Evolutionary conservation across 2,329 filamentous ascomycete genomes (phyloP).

Genomic region (Xylariaceae sp.): DNA sequence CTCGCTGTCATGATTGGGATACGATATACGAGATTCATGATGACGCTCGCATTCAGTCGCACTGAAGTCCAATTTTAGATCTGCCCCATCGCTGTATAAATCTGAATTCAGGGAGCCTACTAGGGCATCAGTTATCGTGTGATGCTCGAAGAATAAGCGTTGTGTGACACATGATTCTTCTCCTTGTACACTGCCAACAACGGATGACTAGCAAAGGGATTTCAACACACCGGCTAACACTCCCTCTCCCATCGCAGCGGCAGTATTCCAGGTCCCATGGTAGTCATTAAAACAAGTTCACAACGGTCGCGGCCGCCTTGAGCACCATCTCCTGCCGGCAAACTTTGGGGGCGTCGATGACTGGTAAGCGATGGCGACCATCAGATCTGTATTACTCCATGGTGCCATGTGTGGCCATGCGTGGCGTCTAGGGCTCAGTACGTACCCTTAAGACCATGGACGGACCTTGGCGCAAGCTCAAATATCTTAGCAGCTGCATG

Average conservation of each 20-base stretch:
- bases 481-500: constrained; percentile 32
- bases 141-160: constrained; percentile 23
- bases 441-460: constrained; percentile 25
- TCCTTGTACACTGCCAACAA: constrained; percentile 11
- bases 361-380: constrained; percentile 9
- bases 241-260: not conserved
- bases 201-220: constrained; percentile 22
- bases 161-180: constrained; percentile 18
- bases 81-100: constrained; percentile 8
- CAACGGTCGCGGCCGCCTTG: constrained; percentile 8
- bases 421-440: constrained; percentile 31
- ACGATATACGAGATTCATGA: too few relatives aligned
- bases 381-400: constrained; percentile 27
- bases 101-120: constrained; percentile 7
- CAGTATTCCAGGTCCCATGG: not conserved
- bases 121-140: not conserved
- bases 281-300: not conserved
- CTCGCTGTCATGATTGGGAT: too few relatives aligned
- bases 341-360: constrained; percentile 9
- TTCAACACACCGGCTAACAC: constrained; percentile 3
- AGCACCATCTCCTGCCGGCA: constrained; percentile 2
- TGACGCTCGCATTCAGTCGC: constrained; percentile 10
- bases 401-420: constrained; percentile 27
- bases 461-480: constrained; percentile 29
- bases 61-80: constrained; percentile 21